Conservation (phyloP, 225 moss, liverwort and hornwort genomes). For the Bryum argenteum region DNA sequence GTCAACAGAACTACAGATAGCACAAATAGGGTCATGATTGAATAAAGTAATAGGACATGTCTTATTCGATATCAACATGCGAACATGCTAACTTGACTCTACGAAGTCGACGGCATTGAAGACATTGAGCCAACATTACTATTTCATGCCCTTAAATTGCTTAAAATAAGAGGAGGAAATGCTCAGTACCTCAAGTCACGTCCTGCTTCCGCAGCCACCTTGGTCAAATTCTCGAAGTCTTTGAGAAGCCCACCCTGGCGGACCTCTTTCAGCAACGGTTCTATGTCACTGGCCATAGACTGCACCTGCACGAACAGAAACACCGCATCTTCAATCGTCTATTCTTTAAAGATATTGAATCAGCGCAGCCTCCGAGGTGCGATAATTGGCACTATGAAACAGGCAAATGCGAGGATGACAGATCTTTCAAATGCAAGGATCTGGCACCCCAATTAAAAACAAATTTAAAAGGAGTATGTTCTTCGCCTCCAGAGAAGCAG, state of each 20-base stretch:
- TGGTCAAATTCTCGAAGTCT: constrained; percentile 59
- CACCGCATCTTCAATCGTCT: not conserved
- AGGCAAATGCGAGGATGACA: too few species aligned
- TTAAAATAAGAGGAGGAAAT: not conserved
- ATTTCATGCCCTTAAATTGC: not conserved
- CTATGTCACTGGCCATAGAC: constrained; percentile 56
- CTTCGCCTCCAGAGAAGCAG: too few species aligned
- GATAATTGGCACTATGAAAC: not conserved
- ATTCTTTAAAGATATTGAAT: not conserved
- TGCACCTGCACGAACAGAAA: constrained; percentile 41
- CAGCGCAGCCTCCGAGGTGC: not conserved
- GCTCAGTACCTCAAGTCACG: constrained; percentile 47
- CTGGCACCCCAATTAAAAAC: not conserved
- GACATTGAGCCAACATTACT: not conserved
- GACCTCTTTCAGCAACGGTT: constrained; percentile 56
- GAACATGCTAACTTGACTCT: constrained; percentile 10
- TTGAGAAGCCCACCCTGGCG: constrained; percentile 59
- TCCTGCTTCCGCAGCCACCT: constrained; percentile 55
- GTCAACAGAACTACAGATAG: not conserved
- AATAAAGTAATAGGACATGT: not conserved
- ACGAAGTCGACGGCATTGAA: constrained; percentile 5
- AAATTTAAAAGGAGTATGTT: not conserved
- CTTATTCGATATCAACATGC: constrained; percentile 19
- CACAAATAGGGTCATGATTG: constrained; percentile 18
- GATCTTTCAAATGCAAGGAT: not conserved